Evolutionary conservation across 2,329 filamentous ascomycete species (phyloP).

Genomic region (Neophaeococcomyces mojaviensis): DNA sequence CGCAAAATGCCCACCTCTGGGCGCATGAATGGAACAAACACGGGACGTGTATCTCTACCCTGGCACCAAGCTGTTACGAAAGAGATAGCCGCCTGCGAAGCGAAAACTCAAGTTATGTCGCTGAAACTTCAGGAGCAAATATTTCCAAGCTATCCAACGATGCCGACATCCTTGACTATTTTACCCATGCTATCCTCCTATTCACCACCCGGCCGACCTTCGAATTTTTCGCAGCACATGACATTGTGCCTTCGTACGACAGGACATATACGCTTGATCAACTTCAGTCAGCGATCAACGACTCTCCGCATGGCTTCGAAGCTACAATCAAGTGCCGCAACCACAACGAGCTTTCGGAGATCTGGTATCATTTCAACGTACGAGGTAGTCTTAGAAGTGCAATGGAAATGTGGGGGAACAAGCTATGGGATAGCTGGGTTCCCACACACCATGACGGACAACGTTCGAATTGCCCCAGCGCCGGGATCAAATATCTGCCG

Average conservation of each 20-base stretch:
- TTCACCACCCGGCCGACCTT: slow-evolving; percentile 63
- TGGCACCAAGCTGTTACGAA: slow-evolving; percentile 59
- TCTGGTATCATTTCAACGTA: slow-evolving; percentile 59
- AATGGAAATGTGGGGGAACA: slow-evolving; percentile 35
- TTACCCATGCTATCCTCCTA: slow-evolving; percentile 56
- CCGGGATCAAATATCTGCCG: slow-evolving; percentile 58
- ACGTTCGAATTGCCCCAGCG: slow-evolving; percentile 54
- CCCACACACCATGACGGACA: slow-evolving; percentile 41
- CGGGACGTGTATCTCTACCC: slow-evolving; percentile 59
- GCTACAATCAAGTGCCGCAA: slow-evolving; percentile 55
- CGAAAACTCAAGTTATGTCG: slow-evolving; percentile 27
- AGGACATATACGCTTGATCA: slow-evolving; percentile 52
- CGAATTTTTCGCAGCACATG: slow-evolving; percentile 53
- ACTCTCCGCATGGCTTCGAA: slow-evolving; percentile 45
- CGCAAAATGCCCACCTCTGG: slow-evolving; percentile 60
- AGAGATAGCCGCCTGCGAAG: slow-evolving; percentile 46
- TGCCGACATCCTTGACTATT: slow-evolving; percentile 62
- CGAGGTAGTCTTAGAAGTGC: slow-evolving; percentile 37
- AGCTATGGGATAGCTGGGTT: slow-evolving; percentile 38
- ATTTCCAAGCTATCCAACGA: background rate
- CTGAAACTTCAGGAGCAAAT: background rate
- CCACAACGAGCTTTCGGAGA: slow-evolving; percentile 41
- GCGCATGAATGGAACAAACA: slow-evolving; percentile 70
- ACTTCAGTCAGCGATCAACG: slow-evolving; percentile 53
- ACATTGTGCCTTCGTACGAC: slow-evolving; percentile 46